These are phyloP conservation scores for Amylocarpus encephaloides DNA, from an alignment of 2,329 filamentous ascomycete species.

Conservation along the genomic window DNA sequence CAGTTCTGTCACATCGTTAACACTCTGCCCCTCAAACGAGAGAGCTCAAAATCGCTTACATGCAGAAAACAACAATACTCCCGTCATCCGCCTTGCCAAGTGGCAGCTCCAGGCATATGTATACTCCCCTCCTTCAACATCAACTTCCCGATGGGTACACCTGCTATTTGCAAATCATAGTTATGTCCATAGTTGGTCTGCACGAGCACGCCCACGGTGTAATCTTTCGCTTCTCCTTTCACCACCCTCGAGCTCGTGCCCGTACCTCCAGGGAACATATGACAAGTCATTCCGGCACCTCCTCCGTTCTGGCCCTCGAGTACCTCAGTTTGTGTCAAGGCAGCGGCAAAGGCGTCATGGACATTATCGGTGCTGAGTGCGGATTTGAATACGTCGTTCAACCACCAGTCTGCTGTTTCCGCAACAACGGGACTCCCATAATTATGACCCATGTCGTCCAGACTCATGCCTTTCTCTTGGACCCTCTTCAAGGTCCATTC, in stretches of 20 bases:
- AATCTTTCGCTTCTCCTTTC: constrained; percentile 40
- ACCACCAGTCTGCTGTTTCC: constrained; percentile 57
- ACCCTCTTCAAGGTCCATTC: constrained; percentile 22
- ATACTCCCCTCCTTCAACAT: constrained; percentile 39
- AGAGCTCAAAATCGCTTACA: constrained; percentile 21
- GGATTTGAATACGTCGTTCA: constrained; percentile 52
- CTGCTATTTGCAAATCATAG: constrained; percentile 50
- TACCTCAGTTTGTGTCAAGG: constrained; percentile 42
- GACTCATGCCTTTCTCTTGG: constrained; percentile 12
- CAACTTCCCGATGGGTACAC: constrained; percentile 55
- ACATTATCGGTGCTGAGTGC: constrained; percentile 49
- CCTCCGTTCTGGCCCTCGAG: constrained; percentile 58
- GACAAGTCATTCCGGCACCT: constrained; percentile 62
- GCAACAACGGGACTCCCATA: constrained; percentile 46
- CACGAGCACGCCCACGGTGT: constrained; percentile 55
- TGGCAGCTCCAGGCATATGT: constrained; percentile 26
- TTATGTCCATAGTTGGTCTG: constrained; percentile 60
- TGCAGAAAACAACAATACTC: constrained; percentile 53
- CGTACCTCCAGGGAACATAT: constrained; percentile 61
- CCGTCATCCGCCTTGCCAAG: constrained; percentile 50
- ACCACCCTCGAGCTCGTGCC: constrained; percentile 54
- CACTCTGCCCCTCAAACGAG: not conserved
- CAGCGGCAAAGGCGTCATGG: constrained; percentile 46
- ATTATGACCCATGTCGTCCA: constrained; percentile 25
- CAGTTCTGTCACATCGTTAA: constrained; percentile 35